Base-by-base conservation (phyloP, 345 rosid genomes). In the Aquilaria yunnanensis region DNA sequence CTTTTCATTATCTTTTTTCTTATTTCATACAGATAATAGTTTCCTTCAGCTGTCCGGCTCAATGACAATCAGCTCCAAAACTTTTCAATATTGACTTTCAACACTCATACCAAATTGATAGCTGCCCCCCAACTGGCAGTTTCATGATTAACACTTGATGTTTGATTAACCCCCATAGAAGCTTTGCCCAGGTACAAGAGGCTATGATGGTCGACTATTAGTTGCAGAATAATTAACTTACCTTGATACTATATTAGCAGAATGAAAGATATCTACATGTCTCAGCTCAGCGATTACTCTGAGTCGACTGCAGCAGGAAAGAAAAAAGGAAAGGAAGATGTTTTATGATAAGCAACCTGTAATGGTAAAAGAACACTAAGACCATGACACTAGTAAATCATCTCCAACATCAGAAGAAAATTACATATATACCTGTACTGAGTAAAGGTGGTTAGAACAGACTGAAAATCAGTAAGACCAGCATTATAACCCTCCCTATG, bases 191-290 rank as follows among this genome's bases (percentile, higher is more conserved):
- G 3, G 41, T 34, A 34, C 41, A 34, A 34, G 41, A 3, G 6
- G 41, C 1, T 3, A 34, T 0, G 23, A 34, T 34, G 41, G 41
- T 32, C 52, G 10, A 50, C 56, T 37, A 66, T 62, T 14, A 43
- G 57, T 67, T 16, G 58, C 64, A 65, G 62, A 76, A 46, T 57
- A 61, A 52, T 43, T 57, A 43, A 68, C 67, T 71, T 69, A 89
- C 97, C 99, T 95, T 66, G 97, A 91, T 56, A 95, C 96, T 69
- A 95, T 91, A 79, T 95, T 95, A 70, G 97, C 96, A 51, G 99
- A 84, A 83, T 91, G 99, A 73, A 95, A 95, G 66, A 89, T 71
- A 83, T 91, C 99, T 64, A 87, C 96, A 69, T 89, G 99, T 76
- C 94, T 78, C 64, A 85, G 86, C 66, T 95, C 97, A 61, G 97